A percentile compares a stretch with the other conserved stretches of the same genome.
Evolutionary conservation across 2,329 filamentous ascomycete species (phyloP).

Genomic region (Claviceps lovelessii): DNA sequence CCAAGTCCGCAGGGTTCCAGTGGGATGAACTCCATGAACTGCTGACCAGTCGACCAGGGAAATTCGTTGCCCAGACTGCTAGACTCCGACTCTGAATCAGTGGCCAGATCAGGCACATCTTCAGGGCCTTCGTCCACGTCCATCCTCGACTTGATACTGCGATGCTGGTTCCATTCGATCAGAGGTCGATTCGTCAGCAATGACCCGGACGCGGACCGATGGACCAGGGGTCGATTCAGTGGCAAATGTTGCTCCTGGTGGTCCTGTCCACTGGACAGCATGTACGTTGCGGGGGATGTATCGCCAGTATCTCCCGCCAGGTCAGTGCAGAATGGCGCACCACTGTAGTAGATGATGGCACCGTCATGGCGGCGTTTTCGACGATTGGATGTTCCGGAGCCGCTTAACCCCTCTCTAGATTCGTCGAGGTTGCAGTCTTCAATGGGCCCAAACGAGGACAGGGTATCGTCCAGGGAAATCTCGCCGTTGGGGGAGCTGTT

Average conservation of each 20-base stretch:
- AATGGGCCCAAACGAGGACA: slow-evolving; percentile 31
- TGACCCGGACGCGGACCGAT: slow-evolving; percentile 37
- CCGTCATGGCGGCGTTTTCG: slow-evolving; percentile 49
- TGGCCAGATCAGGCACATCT: slow-evolving; percentile 16
- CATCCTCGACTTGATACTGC: slow-evolving; percentile 12
- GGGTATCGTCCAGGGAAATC: slow-evolving; percentile 33
- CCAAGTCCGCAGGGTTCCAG: slow-evolving; percentile 46
- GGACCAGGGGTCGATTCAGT: slow-evolving; percentile 14
- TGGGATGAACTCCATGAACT: slow-evolving; percentile 22
- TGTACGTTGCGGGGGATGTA: slow-evolving; percentile 31
- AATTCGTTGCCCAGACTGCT: slow-evolving; percentile 31
- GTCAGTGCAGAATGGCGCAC: slow-evolving; percentile 68
- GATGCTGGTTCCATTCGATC: slow-evolving; percentile 20
- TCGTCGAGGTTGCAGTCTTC: slow-evolving; percentile 36
- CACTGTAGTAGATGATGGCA: slow-evolving; percentile 72
- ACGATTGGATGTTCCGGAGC: slow-evolving; percentile 32
- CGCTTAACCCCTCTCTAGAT: slow-evolving; percentile 32
- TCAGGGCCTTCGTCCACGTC: slow-evolving; percentile 17
- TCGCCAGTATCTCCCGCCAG: slow-evolving; percentile 51
- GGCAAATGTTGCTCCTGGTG: slow-evolving; percentile 10
- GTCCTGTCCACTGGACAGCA: slow-evolving; percentile 31
- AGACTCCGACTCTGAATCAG: slow-evolving; percentile 20
- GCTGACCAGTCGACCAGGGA: slow-evolving; percentile 29
- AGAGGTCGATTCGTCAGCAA: slow-evolving; percentile 34
- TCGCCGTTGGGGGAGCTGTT: slow-evolving; percentile 32